Base-by-base conservation (phyloP, 1,284 basidiomycete genomes). In the Ganoderma meredithae region DNA sequence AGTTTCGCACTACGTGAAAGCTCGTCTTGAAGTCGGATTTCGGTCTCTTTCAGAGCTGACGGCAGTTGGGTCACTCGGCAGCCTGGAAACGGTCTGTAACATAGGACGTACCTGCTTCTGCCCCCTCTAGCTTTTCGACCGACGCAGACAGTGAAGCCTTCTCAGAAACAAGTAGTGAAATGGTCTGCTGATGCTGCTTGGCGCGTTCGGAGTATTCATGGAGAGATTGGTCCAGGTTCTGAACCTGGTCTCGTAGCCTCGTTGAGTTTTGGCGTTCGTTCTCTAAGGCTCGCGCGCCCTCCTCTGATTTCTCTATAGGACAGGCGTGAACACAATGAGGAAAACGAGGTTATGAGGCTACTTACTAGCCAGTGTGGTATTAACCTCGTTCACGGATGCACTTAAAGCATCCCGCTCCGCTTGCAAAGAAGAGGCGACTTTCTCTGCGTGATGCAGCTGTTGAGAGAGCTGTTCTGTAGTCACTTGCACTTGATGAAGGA, bases 31-130 rank as follows among this genome's bases (percentile, higher is more conserved):
- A 90, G 80, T 19, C 77, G 73, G 31, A 71, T 76, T 61, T 85
- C 83, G 63, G 84, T 80, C 56, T 84, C 83, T 61, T 83, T 82
- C 7, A 85, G 81, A 63, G 79, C 91, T 92, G 69, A 58, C 17
- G 39, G 41, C 13, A 39, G 13, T 27, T 15, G 36, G 15, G 55
- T 60, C 40, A 40, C n/a, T 8, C 25, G 22, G 17, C n/a, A 25
- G 22, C 39, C 40, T 6, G n/a, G 25, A 41, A 39, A 40, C 36
- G 36, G 27, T 25, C 5, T 27, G 2, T 9, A 22, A 25, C 13
- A 58, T 19, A 15, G 13, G 12, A 60, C 58, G 17, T 60, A 83
- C 81, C 76, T 2, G 75, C 67, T 66, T 83, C 81, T 15, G 78
- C 72, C 33, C 76, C 75, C 52, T 80, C 77, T 6, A 83, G 72